phyloP scores from a whole-genome alignment of 1,284 basidiomycete genomes.

The Polyporus tsugae region DNA sequence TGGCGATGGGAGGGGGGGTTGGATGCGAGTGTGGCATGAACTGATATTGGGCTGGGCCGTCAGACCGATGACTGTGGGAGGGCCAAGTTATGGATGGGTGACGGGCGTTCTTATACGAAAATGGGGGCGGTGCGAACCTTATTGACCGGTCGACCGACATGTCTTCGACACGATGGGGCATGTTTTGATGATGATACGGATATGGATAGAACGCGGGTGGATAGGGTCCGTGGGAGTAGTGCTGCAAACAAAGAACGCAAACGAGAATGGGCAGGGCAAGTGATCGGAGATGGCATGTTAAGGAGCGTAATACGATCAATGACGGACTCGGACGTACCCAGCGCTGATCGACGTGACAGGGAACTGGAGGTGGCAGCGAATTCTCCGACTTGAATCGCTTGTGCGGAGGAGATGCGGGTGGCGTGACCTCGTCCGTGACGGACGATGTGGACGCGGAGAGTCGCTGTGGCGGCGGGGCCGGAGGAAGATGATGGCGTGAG shows the following conservation, averaged over 20 bases:
- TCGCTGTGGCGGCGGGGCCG: constrained; percentile 15
- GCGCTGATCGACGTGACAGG: constrained; percentile 35
- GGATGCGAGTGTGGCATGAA: constrained; percentile 44
- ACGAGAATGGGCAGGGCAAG: constrained; percentile 17
- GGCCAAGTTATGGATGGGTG: constrained; percentile 24
- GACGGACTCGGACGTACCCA: constrained; percentile 32
- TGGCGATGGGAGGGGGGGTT: constrained; percentile 63
- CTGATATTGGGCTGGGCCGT: constrained; percentile 48
- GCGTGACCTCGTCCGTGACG: constrained; percentile 16
- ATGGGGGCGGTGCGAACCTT: constrained; percentile 45
- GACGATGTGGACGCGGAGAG: constrained; percentile 11
- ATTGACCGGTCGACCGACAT: constrained; percentile 49
- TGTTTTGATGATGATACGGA: constrained; percentile 41
- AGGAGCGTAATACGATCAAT: constrained; percentile 33
- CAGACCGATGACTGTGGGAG: constrained; percentile 49
- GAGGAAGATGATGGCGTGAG: constrained; percentile 24
- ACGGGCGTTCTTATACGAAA: constrained; percentile 34
- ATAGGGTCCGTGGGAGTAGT: constrained; percentile 34
- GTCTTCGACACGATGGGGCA: constrained; percentile 59
- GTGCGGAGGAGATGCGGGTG: constrained; percentile 29
- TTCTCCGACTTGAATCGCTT: constrained; percentile 31
- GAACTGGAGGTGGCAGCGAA: constrained; percentile 28
- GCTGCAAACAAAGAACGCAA: constrained; percentile 21
- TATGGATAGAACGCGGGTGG: constrained; percentile 36
- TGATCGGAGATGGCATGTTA: constrained; percentile 35